Evolutionary conservation across 73 alveolate species (phyloP), one percentile per base, ranked within the genome.

Genomic region (Blepharisma stoltei): DNA sequence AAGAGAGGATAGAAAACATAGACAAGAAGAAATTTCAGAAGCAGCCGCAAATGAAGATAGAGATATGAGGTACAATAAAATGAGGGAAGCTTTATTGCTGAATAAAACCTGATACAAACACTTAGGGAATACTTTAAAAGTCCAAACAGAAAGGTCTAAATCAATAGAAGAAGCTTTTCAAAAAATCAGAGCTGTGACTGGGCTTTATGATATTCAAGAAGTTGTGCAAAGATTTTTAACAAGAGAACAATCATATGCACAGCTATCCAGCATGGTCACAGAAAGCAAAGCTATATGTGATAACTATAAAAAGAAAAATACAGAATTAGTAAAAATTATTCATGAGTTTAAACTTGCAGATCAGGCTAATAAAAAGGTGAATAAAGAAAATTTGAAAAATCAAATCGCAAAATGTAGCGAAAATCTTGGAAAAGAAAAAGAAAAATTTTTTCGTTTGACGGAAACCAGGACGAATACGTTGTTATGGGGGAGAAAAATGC

Each of bases 41-140:
- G 88, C 90, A 0, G 94, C 94, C 21, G 94, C 94, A 38, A 82
- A 86, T 47, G 94, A 86, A 53, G 85, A 86, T 68, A 86, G 85
- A 65, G 94, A 86, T 55, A 67, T 85, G 11, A 69, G 77, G 25
- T 90, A 81, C 81, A 76, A 65, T 6, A 71, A 83, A 37, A 86
- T 86, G 94, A 76, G 94, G 55, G 88, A 83, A 67, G 67, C 55
- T 73, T 70, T 86, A 41, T 68, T 60, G 79, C 54, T 86, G 20
- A 44, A 82, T 9, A 82, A 78, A 46, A 80, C 82, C 27, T 86
- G 94, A 90, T 82, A 82, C 77, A 73, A 86, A 7, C 82, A 77
- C 66, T 76, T 86, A 81, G 55, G 90, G 25, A 86, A 86, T 86
- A 75, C 80, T 71, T 76, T 86, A 86, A 85, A 86, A 76, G 76